Evolutionary conservation across 1,284 basidiomycete species (phyloP).

Genomic region (Abortiporus biennis): DNA sequence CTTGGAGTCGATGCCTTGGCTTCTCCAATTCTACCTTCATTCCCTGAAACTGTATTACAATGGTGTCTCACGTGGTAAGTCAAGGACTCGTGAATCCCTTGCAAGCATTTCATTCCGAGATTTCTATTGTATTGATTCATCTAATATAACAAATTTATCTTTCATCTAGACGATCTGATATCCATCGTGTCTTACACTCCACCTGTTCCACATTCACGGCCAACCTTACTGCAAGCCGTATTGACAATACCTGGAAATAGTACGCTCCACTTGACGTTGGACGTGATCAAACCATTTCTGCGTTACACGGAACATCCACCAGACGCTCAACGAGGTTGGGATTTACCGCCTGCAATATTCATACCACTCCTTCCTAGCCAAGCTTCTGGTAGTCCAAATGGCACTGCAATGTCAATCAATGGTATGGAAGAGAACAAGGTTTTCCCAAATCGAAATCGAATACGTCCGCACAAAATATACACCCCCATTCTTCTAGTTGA

Average conservation of each 20-base stretch:
- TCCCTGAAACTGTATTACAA: conserved; percentile 52
- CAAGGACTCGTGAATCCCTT: neutral
- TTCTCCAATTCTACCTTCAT: conserved; percentile 85
- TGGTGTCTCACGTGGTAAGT: conserved; percentile 37
- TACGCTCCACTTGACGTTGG: conserved; percentile 63
- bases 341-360: conserved; percentile 81
- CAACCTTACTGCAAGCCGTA: conserved; percentile 70
- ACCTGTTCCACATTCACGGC: conserved; percentile 61
- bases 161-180: conserved; percentile 47
- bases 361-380: conserved; percentile 33
- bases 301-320: conserved; percentile 95
- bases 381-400: neutral
- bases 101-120: conserved; percentile 6
- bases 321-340: conserved; percentile 93
- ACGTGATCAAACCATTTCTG: conserved; percentile 82
- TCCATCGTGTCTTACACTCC: conserved; percentile 61
- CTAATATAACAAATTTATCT: conserved; percentile 6
- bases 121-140: conserved; percentile 2
- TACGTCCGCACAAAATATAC: conserved; percentile 51
- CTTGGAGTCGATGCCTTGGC: conserved; percentile 92
- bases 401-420: too few species aligned
- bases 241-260: conserved; percentile 67
- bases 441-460: neutral
- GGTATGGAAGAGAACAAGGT: neutral
- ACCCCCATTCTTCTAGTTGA: conserved; percentile 81